Conservation (phyloP, 441 rosid species). For the Populus hybrid region DNA sequence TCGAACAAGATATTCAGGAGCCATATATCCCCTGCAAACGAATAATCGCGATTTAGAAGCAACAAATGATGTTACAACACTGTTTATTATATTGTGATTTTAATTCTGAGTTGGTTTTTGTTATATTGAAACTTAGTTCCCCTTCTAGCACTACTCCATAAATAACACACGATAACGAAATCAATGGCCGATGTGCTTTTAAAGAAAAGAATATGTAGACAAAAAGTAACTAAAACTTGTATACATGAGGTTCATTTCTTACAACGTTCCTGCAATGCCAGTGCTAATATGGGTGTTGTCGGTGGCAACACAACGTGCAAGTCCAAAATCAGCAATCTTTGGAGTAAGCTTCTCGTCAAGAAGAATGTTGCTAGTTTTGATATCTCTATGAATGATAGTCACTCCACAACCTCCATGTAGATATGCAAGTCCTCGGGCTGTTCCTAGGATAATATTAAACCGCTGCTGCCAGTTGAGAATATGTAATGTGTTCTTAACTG, state of each 20-base stretch:
- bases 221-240: neutral
- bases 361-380: constrained; percentile 10
- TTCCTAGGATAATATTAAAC: neutral
- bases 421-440: constrained; percentile 9
- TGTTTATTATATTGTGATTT: neutral
- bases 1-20: constrained; percentile 24
- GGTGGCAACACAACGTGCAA: neutral
- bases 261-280: neutral
- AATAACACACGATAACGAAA: neutral
- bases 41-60: neutral
- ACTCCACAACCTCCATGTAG: constrained; percentile 8
- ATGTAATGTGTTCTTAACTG: neutral
- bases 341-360: constrained; percentile 10
- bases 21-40: constrained; percentile 20
- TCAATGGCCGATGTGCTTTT: neutral
- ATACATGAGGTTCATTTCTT: neutral
- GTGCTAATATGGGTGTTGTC: constrained; percentile 7
- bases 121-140: neutral
- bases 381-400: constrained; percentile 8
- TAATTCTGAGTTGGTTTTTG: neutral
- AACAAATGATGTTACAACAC: neutral
- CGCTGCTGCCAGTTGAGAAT: neutral
- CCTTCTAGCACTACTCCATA: no score
- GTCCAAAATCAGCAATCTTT: constrained; percentile 14
- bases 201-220: neutral